These are phyloP conservation scores for Thermothelomyces thermophilus DNA, from an alignment of 2,329 filamentous ascomycete species.

Conservation along the genomic window DNA sequence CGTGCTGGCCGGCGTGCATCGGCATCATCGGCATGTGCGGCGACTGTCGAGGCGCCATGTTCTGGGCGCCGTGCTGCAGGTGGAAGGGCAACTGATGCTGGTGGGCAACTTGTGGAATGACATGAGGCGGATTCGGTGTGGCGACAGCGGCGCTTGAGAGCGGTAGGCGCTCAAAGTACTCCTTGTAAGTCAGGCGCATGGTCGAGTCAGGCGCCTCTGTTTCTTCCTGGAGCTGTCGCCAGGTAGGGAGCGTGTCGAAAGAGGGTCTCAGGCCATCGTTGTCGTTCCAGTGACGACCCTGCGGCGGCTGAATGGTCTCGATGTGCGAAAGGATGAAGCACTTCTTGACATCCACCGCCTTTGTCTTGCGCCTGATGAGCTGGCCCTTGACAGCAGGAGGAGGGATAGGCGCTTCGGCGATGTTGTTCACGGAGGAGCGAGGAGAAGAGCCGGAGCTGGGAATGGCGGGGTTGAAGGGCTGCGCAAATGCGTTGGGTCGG, in stretches of 20 bases:
- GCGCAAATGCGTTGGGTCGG: conserved; percentile 74
- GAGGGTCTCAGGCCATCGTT: conserved; percentile 81
- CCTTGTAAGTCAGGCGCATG: conserved; percentile 62
- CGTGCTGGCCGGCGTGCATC: conserved; percentile 67
- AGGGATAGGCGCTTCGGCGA: conserved; percentile 31
- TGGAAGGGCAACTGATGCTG: conserved; percentile 80
- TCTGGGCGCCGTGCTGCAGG: conserved; percentile 66
- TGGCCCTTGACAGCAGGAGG: conserved; percentile 37
- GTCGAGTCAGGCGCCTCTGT: conserved; percentile 61
- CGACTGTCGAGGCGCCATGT: conserved; percentile 60
- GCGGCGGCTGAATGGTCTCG: conserved; percentile 46
- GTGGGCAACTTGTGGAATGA: conserved; percentile 67
- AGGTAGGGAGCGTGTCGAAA: conserved; percentile 78
- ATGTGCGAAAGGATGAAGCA: conserved; percentile 49
- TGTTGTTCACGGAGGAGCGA: conserved; percentile 51
- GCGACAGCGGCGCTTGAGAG: conserved; percentile 52
- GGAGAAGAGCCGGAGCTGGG: conserved; percentile 69
- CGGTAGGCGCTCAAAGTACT: conserved; percentile 68
- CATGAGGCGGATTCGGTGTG: conserved; percentile 63
- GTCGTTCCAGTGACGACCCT: conserved; percentile 57
- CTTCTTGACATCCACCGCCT: conserved; percentile 65
- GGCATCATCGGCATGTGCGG: conserved; percentile 73
- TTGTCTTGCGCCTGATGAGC: conserved; percentile 64
- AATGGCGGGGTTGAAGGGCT: conserved; percentile 69
- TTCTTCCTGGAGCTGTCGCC: conserved; percentile 66